Evolutionary conservation across 2,329 filamentous ascomycete genomes (phyloP).

Genomic region (Diaporthe velutina): DNA sequence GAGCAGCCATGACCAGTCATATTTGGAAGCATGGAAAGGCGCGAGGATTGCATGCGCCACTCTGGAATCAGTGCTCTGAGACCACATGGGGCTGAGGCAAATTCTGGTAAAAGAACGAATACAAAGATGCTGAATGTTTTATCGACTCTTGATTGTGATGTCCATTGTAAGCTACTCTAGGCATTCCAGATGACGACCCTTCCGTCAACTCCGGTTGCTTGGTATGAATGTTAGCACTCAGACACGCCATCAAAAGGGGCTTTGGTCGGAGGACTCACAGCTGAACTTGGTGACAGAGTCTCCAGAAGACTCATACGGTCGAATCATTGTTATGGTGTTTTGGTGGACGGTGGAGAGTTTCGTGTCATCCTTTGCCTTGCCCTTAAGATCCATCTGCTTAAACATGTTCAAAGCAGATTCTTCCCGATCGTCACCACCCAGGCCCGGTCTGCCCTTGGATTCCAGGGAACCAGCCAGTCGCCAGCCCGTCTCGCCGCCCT

Average conservation of each 20-base stretch:
- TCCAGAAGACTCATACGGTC: conserved; percentile 77
- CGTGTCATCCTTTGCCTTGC: conserved; percentile 91
- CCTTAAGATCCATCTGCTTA: conserved; percentile 97
- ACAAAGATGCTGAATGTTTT: conserved; percentile 28
- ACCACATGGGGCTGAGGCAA: conserved; percentile 35
- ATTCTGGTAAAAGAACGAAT: conserved; percentile 32
- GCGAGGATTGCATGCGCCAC: conserved; percentile 19
- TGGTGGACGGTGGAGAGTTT: conserved; percentile 96
- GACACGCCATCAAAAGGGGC: conserved; percentile 39
- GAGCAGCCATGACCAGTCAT: conserved; percentile 19
- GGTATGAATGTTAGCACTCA: conserved; percentile 46
- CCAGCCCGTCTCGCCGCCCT: conserved; percentile 85
- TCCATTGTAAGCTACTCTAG: conserved; percentile 55
- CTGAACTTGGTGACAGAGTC: conserved; percentile 83
- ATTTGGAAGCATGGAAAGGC: conserved; percentile 17
- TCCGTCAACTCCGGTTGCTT: conserved; percentile 86
- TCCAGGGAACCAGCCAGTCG: conserved; percentile 86
- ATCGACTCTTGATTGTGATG: conserved; percentile 34
- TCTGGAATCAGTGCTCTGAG: conserved; percentile 35
- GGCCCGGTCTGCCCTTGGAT: conserved; percentile 73
- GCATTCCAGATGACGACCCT: conserved; percentile 83
- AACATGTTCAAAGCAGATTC: conserved; percentile 99
- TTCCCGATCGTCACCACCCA: conserved; percentile 76
- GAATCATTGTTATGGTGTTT: conserved; percentile 91
- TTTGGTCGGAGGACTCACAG: conserved; percentile 70